These are phyloP conservation scores for Durusdinium trenchii DNA, from an alignment of 73 alveolate species.

Conservation along the genomic window DNA sequence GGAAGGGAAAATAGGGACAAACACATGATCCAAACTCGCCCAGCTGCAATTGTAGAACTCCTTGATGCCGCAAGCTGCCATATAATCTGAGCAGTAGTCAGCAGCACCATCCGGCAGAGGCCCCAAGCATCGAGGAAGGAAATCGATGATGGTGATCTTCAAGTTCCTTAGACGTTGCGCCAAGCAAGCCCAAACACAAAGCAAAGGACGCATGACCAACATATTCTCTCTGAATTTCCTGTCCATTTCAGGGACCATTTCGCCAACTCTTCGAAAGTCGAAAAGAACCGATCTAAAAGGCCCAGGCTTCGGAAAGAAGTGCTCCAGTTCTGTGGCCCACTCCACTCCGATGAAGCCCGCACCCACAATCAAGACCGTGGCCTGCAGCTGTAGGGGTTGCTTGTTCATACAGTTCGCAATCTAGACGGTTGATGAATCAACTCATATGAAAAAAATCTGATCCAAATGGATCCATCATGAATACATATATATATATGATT, in stretches of 20 bases:
- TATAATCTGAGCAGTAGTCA: slow-evolving; percentile 91
- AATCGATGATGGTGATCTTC: slow-evolving; percentile 86
- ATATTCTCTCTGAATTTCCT: too few relatives aligned
- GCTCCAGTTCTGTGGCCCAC: slow-evolving; percentile 93
- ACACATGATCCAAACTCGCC: neutral
- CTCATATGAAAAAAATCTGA: too few relatives aligned
- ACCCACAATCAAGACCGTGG: slow-evolving; percentile 84
- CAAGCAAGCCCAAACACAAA: too few relatives aligned
- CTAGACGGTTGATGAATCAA: too few relatives aligned
- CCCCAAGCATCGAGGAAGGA: slow-evolving; percentile 88
- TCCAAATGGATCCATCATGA: too few relatives aligned
- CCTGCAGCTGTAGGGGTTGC: slow-evolving; percentile 7
- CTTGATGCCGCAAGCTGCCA: slow-evolving; percentile 27
- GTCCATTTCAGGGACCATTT: too few relatives aligned
- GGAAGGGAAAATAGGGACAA: too few relatives aligned
- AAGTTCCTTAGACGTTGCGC: neutral
- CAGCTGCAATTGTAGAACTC: slow-evolving; percentile 74
- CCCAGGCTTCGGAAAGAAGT: slow-evolving; percentile 74
- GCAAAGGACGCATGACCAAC: neutral
- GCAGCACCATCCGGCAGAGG: slow-evolving; percentile 94
- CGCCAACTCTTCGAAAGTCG: too few relatives aligned
- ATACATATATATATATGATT: too few relatives aligned
- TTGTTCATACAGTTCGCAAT: too few relatives aligned
- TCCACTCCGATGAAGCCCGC: slow-evolving; percentile 95
- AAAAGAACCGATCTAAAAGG: too few relatives aligned